A percentile compares a stretch with the other conserved stretches of the same genome.
Evolutionary conservation across 139 green algal genomes (phyloP).

Genomic region (Eudorina sp.): DNA sequence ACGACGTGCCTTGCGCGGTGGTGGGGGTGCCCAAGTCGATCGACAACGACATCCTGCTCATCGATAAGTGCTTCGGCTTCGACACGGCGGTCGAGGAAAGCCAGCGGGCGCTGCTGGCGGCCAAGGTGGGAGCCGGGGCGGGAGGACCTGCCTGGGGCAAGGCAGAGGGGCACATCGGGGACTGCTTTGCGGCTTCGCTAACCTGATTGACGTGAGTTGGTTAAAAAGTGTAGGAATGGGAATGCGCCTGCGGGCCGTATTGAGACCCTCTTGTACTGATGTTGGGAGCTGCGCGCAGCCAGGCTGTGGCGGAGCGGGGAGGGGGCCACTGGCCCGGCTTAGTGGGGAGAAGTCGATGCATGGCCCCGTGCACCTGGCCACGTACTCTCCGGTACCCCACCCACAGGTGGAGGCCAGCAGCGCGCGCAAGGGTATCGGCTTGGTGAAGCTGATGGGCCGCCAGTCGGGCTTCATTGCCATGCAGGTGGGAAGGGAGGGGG

Average conservation of each 20-base stretch:
- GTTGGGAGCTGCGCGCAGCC: no score
- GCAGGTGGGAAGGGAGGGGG: constrained; percentile 53
- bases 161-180: no score
- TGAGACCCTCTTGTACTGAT: no score
- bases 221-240: no score
- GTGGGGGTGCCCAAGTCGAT: constrained; percentile 63
- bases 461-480: constrained; percentile 98
- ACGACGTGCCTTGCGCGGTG: constrained; percentile 71
- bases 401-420: constrained; percentile 85
- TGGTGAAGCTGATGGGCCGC: constrained; percentile 99
- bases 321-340: no score
- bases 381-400: not conserved
- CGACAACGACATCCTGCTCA: constrained; percentile 81
- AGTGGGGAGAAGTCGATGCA: no score
- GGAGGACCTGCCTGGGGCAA: no score
- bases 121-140: constrained; percentile 72
- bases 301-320: no score
- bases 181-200: no score
- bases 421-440: constrained; percentile 86
- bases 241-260: no score
- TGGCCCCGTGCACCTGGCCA: no score
- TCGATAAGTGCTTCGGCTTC: constrained; percentile 81
- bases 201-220: no score
- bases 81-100: constrained; percentile 98
- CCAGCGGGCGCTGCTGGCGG: constrained; percentile 93